Base-by-base conservation (phyloP, 371 early-diverging fungal species). In the Mortierella sp. region DNA sequence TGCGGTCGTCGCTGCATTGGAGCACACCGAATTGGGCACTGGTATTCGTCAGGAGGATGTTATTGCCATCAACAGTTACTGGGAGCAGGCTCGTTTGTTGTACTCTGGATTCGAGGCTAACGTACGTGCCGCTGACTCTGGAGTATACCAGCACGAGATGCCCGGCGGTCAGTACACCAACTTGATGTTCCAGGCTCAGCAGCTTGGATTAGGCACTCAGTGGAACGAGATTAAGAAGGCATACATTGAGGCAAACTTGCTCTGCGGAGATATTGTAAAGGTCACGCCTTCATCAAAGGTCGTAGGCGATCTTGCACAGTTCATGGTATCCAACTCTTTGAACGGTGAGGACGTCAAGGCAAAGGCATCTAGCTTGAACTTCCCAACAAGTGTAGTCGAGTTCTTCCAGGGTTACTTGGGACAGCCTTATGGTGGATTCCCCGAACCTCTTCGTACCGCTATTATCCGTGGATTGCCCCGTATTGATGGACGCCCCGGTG, bases 101-200 rank as follows among this genome's bases (percentile, higher is more conserved):
- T 98, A 98, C 90, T 93, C 95, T 72, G 94, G 96, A 87, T 98
- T 98, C 76, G 98, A 98, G 77, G 95, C 95, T 54, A 93, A 93
- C 64, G 93, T 97, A 77, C 92, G 93, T 75, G 90, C 91, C 10
- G 90, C 93, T 9, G 97, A 97, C 77, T 94, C 96, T 5, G 94
- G 95, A 49, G 97, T 98, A 30, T 98, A 96, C 83, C 89, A 91
- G 40, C 96, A 96, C 84, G 97, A 97, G 88, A 97, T 98, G 97
- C 97, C 98, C 58, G 98, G 98, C 63, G 97, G 94, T 43, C 96
- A 98, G 87, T 98, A 97, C 88, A 98, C 98, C 62, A 98, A 98
- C 87, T 84, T 98, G 71, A 91, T 97, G 89, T 98, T 98, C 94
- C 97, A 98, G 86, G 93, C 96, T 43, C 93, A 95, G 76, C 94